These are phyloP conservation scores for Boletus smithii DNA, from an alignment of 1,284 basidiomycete genomes.

Conservation along the genomic window DNA sequence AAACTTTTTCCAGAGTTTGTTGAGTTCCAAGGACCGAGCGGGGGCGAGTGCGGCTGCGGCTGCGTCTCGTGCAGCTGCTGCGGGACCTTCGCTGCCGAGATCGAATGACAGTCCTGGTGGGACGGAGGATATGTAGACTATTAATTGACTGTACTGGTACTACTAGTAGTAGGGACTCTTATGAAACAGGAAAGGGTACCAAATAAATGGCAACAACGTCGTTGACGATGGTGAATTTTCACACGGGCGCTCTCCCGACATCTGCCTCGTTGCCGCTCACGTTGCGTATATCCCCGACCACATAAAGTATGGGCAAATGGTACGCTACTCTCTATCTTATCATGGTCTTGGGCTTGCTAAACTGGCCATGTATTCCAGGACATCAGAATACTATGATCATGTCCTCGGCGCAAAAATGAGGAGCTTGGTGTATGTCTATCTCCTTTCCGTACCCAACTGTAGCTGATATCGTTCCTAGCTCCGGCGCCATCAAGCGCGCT, in stretches of 20 bases:
- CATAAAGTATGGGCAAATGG: slow-evolving; percentile 41
- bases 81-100: too few relatives aligned
- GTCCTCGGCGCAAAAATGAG: slow-evolving; percentile 67
- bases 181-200: neutral
- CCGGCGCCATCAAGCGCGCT: slow-evolving; percentile 61
- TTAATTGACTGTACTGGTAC: too few relatives aligned
- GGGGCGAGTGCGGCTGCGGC: slow-evolving; percentile 25
- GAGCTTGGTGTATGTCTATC: slow-evolving; percentile 58
- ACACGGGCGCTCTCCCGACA: slow-evolving; percentile 22
- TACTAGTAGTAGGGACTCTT: too few relatives aligned
- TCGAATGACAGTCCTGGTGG: too few relatives aligned
- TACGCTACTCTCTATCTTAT: slow-evolving; percentile 12
- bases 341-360: too few relatives aligned
- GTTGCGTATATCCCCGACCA: slow-evolving; percentile 5
- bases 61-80: too few relatives aligned
- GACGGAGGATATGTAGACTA: too few relatives aligned
- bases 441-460: neutral
- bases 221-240: slow-evolving; percentile 21
- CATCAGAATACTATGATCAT: slow-evolving; percentile 62
- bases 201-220: slow-evolving; percentile 21
- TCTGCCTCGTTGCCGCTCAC: slow-evolving; percentile 27
- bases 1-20: slow-evolving; percentile 81
- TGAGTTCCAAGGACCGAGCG: slow-evolving; percentile 64
- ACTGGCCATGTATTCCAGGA: slow-evolving; percentile 48
- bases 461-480: slow-evolving; percentile 37